These are phyloP conservation scores for Xylaria multiplex DNA, from an alignment of 2,329 filamentous ascomycete species.

Conservation along the genomic window DNA sequence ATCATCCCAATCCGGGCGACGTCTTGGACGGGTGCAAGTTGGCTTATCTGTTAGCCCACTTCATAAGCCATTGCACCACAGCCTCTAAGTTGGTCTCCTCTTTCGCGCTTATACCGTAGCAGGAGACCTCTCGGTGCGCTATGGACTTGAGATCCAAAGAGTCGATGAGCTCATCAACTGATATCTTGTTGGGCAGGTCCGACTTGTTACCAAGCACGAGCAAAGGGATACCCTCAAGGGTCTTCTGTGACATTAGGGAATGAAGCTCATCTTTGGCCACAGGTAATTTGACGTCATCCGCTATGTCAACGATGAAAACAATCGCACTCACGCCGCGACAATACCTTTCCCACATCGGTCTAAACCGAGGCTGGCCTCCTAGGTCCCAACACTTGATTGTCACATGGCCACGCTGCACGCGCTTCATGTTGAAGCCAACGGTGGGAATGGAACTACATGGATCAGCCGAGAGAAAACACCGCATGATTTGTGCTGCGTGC, in stretches of 20 bases:
- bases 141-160: conserved; percentile 89
- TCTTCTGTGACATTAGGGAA: conserved; percentile 83
- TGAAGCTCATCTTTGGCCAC: conserved; percentile 93
- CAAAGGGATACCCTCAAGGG: conserved; percentile 88
- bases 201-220: conserved; percentile 98
- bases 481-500: conserved; percentile 36
- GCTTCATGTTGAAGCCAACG: conserved; percentile 99
- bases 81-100: conserved; percentile 99
- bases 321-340: conserved; percentile 98
- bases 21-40: conserved; percentile 18
- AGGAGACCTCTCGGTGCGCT: conserved; percentile 92
- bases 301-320: conserved; percentile 97
- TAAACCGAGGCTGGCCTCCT: conserved; percentile 94
- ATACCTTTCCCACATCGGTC: conserved; percentile 99
- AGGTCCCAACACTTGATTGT: conserved; percentile 99
- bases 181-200: conserved; percentile 88
- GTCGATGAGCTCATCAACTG: conserved; percentile 95
- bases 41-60: conserved; percentile 78
- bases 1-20: conserved; percentile 10
- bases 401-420: conserved; percentile 96
- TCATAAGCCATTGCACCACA: conserved; percentile 95
- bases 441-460: conserved; percentile 90
- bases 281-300: conserved; percentile 81
- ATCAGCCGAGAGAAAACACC: conserved; percentile 50
- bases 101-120: conserved; percentile 98